A percentile compares a stretch with the other conserved stretches of the same genome.
Conservation (phyloP, 345 rosid genomes). For the Toxicodendron radicans region DNA sequence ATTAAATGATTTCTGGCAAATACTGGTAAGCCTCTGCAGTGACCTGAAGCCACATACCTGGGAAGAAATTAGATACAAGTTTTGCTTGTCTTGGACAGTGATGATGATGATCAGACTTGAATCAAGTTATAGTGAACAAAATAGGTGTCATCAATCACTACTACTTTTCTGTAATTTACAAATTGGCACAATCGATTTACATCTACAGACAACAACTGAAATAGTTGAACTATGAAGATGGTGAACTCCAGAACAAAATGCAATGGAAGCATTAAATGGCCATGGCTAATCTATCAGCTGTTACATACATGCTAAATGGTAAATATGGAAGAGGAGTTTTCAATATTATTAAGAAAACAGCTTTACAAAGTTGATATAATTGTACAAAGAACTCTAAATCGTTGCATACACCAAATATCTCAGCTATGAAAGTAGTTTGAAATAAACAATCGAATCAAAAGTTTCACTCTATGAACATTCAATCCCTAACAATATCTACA, state of each 20-base stretch:
- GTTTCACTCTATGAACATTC: not conserved
- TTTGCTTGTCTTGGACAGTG: not conserved
- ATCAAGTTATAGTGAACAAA: not conserved
- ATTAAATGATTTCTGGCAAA: no score
- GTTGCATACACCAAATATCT: not conserved
- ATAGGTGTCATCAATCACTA: no score
- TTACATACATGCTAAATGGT: not conserved
- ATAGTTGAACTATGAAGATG: not conserved
- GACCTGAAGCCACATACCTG: not conserved
- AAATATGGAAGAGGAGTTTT: no score
- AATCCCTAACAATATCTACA: not conserved
- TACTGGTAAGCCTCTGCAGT: not conserved
- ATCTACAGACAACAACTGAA: no score
- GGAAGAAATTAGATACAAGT: not conserved
- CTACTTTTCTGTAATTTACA: no score
- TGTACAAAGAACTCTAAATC: not conserved
- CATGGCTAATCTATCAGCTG: not conserved
- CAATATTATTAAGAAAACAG: no score
- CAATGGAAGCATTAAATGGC: no score
- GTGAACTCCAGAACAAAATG: not conserved
- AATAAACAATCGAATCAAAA: not conserved
- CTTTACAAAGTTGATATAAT: not conserved
- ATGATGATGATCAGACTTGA: not conserved
- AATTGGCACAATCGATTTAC: no score
- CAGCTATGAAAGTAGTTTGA: not conserved